phyloP scores from a whole-genome alignment of 495 filamentous ascomycete species.

The Hamigera avellanea region DNA sequence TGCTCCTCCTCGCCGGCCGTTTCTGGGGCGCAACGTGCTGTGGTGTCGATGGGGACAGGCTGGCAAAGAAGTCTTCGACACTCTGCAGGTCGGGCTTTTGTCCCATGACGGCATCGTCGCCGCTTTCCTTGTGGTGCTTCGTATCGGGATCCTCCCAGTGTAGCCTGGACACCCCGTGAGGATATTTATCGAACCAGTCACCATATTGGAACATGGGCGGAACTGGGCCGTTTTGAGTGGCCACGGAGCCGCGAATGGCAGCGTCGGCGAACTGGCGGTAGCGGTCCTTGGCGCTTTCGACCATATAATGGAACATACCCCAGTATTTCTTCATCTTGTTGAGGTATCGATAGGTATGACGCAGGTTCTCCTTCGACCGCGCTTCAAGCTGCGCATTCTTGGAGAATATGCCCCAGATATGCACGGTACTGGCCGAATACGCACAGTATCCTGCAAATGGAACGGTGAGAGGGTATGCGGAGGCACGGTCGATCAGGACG shows the following conservation, averaged over 20 bases:
- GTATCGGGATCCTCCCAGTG: slow-evolving; percentile 72
- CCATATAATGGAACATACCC: slow-evolving; percentile 97
- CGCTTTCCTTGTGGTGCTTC: slow-evolving; percentile 55
- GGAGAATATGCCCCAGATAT: slow-evolving; percentile 86
- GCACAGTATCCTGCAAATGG: slow-evolving; percentile 94
- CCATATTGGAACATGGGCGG: slow-evolving; percentile 83
- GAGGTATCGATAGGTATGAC: slow-evolving; percentile 79
- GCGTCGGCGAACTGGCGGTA: slow-evolving; percentile 81
- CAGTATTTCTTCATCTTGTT: slow-evolving; percentile 93
- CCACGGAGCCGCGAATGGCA: slow-evolving; percentile 33
- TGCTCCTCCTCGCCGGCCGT: slow-evolving; percentile 22
- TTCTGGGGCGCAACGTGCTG: slow-evolving; percentile 34
- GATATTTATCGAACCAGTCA: slow-evolving; percentile 95
- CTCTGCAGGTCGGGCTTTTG: slow-evolving; percentile 83
- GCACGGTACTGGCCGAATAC: slow-evolving; percentile 83
- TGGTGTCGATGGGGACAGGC: slow-evolving; percentile 51
- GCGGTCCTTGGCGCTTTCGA: slow-evolving; percentile 82
- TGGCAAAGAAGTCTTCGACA: slow-evolving; percentile 90
- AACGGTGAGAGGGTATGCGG: slow-evolving; percentile 69
- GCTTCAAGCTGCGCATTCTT: slow-evolving; percentile 63
- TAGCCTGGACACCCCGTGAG: slow-evolving; percentile 73
- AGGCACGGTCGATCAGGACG: slow-evolving; percentile 65
- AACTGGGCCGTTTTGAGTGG: slow-evolving; percentile 36
- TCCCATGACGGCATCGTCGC: slow-evolving; percentile 69
- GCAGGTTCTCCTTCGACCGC: slow-evolving; percentile 74